Evolutionary conservation across 495 filamentous ascomycete genomes (phyloP).

Genomic region (Xylaria flabelliformis): DNA sequence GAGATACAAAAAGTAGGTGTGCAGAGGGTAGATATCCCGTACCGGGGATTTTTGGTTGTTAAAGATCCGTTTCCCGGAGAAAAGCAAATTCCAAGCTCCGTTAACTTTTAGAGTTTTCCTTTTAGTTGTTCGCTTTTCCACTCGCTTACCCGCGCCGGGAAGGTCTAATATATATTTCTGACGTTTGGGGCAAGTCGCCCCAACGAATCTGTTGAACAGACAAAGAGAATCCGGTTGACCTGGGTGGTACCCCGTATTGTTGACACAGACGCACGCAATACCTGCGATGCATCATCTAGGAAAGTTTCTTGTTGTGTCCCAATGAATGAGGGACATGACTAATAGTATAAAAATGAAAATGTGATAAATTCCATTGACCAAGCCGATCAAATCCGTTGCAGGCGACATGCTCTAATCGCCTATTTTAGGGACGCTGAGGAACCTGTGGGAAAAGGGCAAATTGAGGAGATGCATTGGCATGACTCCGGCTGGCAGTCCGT

Average conservation of each 20-base stretch:
- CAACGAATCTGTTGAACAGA: neutral
- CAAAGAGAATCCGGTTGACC: neutral
- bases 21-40: neutral
- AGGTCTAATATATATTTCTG: slow-evolving; percentile 14
- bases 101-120: neutral
- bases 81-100: slow-evolving; percentile 7
- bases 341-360: neutral
- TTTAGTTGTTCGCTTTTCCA: neutral
- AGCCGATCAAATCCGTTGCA: neutral
- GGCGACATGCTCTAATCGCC: neutral
- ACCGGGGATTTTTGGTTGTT: neutral
- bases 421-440: slow-evolving; percentile 2
- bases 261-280: slow-evolving; percentile 2
- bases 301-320: neutral
- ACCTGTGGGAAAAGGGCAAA: slow-evolving; percentile 40
- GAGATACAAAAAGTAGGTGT: slow-evolving; percentile 12
- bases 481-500: slow-evolving; percentile 40
- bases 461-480: slow-evolving; percentile 32
- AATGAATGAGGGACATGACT: neutral
- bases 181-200: neutral
- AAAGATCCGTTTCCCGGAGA: slow-evolving; percentile 4
- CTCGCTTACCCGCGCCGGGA: neutral
- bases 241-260: neutral
- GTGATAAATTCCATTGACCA: neutral
- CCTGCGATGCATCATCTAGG: neutral